Conservation (phyloP, 2,329 filamentous ascomycete species). For the Xylariomycetidae sp. region DNA sequence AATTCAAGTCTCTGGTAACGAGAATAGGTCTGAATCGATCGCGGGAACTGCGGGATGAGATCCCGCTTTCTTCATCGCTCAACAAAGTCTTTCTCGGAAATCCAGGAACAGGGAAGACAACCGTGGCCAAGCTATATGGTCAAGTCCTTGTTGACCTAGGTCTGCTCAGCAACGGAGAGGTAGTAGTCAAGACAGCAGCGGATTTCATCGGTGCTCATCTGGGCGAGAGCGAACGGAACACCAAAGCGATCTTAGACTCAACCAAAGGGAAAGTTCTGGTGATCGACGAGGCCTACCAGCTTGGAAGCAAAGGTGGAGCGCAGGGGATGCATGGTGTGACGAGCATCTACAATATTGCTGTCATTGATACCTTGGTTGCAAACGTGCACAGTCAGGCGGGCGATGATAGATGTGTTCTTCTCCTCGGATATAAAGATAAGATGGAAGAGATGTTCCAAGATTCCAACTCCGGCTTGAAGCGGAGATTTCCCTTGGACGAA, state of each 20-base stretch:
- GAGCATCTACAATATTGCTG: constrained; percentile 5
- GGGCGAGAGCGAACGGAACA: constrained; percentile 3
- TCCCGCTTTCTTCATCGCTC: constrained; percentile 2
- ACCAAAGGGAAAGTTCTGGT: constrained; percentile 7
- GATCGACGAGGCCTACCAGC: constrained; percentile 49
- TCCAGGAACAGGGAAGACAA: constrained; percentile 7
- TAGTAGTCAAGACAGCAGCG: constrained; percentile 5
- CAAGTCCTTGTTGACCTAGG: constrained; percentile 8
- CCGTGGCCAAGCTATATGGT: constrained; percentile 5
- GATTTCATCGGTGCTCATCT: constrained; percentile 3
- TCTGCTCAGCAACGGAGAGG: constrained; percentile 8
- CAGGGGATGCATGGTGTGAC: constrained; percentile 19
- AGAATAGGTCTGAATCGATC: background rate
- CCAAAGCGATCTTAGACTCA: constrained; percentile 5
- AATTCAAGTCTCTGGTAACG: constrained; percentile 1
- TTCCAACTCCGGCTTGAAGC: constrained; percentile 53
- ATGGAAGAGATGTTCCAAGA: constrained; percentile 59
- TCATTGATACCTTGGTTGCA: constrained; percentile 59
- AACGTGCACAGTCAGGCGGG: constrained; percentile 56
- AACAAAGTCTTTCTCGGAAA: constrained; percentile 8
- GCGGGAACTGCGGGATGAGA: constrained; percentile 1
- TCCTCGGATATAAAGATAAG: constrained; percentile 56
- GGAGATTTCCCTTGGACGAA: constrained; percentile 51
- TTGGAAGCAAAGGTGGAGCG: constrained; percentile 23
- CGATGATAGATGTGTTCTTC: constrained; percentile 58